Base-by-base conservation (phyloP, 2,329 filamentous ascomycete genomes). In the Phoma sp. region DNA sequence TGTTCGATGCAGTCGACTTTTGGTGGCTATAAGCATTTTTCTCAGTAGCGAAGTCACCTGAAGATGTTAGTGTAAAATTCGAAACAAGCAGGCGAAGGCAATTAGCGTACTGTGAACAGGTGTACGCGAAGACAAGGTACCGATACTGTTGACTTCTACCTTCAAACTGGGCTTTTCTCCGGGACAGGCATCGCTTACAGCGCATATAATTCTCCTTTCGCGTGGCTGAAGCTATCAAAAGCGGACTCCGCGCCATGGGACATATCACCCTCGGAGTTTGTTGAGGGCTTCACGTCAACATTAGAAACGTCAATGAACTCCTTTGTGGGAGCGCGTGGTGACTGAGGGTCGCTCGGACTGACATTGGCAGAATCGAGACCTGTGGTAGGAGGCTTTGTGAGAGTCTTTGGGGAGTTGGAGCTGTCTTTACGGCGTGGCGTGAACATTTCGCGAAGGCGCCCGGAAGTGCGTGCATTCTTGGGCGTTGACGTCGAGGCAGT, bases 371-470 rank as follows among this genome's bases (percentile, higher is more conserved):
- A 3, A 5, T 15, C 15, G 6, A 18, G 4, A 33, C 3, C 15
- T 2, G 6, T n/a, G 17, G 23, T 20, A 2, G 15, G 9, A 6
- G 34, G 17, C 34, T 52, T 46, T 0, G 21, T 26, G 5, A 43
- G 4, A 9, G n/a, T 25, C 4, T 23, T 36, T 11, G 50, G 42
- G 3, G 36, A 47, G 4, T 26, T 17, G 0, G 42, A 42, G 15
- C 32, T 53, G 5, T 42, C 42, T 37, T 50, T 47, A 0, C 51
- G 18, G 1, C 42, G 45, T 0, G 42, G 53, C 30, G 34, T 57
- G 49, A 62, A 62, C 0, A 62, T 49, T 3, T 47, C 49, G 17
- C 54, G 57, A 30, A 60, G 45, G 21, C 59, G 57, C 12, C 18
- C 56, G 1, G 47, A 29, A 21, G 51, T 57, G 29, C 53, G 56